Evolutionary conservation across 257 asterid species (phyloP).

Genomic region (Gynochthodes officinalis): DNA sequence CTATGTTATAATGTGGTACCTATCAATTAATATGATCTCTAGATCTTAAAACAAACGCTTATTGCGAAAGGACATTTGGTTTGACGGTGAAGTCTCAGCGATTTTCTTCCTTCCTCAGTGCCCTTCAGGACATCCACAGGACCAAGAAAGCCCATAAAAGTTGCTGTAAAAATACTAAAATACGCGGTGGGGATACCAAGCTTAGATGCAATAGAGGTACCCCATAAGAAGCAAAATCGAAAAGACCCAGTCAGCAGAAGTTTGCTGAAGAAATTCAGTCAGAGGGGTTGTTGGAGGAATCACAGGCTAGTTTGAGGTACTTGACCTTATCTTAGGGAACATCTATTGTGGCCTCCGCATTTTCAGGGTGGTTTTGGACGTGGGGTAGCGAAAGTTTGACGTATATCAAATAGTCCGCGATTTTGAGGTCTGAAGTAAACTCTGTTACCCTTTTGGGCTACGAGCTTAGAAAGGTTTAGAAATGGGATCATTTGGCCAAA

Average conservation of each 20-base stretch:
- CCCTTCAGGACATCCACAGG: constrained; percentile 13
- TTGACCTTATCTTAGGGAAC: constrained; percentile 20
- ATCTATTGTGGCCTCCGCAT: constrained; percentile 32
- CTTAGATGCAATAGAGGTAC: constrained; percentile 15
- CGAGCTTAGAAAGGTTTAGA: constrained; percentile 43
- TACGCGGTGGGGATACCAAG: constrained; percentile 11
- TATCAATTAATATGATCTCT: constrained; percentile 33
- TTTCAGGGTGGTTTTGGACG: constrained; percentile 18
- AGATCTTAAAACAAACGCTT: constrained; percentile 13
- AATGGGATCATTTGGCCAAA: constrained; percentile 54
- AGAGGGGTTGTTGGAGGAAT: constrained; percentile 23
- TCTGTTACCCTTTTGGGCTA: constrained; percentile 43
- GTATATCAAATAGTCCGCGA: constrained; percentile 22
- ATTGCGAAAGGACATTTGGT: constrained; percentile 31
- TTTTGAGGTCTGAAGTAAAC: constrained; percentile 36
- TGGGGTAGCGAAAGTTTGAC: constrained; percentile 40
- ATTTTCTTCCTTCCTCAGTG: constrained; percentile 7
- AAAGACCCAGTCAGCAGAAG: constrained; percentile 34
- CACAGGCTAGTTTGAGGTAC: constrained; percentile 36
- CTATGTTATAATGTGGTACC: too few relatives aligned
- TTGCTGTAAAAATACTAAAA: constrained; percentile 15
- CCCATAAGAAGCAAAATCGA: constrained; percentile 35
- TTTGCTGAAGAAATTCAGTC: constrained; percentile 14
- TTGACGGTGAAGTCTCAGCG: constrained; percentile 21
- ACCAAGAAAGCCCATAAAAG: constrained; percentile 16